These are phyloP conservation scores for Phytophthora pisi DNA, from an alignment of 352 stramenopile species.

Conservation along the genomic window DNA sequence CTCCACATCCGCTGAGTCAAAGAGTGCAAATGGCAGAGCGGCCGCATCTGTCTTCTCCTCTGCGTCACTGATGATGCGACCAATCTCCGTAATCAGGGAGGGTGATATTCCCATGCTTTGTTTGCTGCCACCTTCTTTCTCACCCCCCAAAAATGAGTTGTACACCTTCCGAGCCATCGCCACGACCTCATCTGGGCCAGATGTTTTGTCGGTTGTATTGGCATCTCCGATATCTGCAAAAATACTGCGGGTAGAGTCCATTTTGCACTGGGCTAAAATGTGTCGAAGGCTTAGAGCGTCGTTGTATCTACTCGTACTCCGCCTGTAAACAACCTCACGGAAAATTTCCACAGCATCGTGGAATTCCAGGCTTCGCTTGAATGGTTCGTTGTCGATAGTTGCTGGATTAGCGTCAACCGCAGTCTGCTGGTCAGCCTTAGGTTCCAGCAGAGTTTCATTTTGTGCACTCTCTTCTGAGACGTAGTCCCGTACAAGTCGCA, in stretches of 20 bases:
- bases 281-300: conserved; percentile 3
- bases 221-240: conserved; percentile 3
- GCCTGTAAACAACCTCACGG: conserved; percentile 31
- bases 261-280: conserved; percentile 29
- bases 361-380: conserved; percentile 48
- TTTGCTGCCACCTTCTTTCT: not conserved
- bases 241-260: conserved; percentile 20
- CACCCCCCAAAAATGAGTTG: conserved; percentile 19
- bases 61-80: conserved; percentile 16
- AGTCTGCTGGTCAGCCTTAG: not conserved
- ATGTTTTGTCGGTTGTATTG: not conserved
- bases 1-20: conserved; percentile 64
- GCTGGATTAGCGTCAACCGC: not conserved
- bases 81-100: conserved; percentile 42
- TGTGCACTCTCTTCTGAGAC: conserved; percentile 1
- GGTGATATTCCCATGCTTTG: conserved; percentile 21
- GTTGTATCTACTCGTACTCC: not conserved
- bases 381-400: conserved; percentile 21
- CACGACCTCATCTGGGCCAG: conserved; percentile 1
- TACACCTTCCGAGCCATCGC: conserved; percentile 27
- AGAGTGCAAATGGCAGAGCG: conserved; percentile 39
- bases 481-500: conserved; percentile 55
- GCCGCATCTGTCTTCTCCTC: not conserved
- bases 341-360: conserved; percentile 65
- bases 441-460: not conserved